Percentiles rank a stretch among this genome's conserved stretches.
phyloP scores from a whole-genome alignment of 208 protist genomes.

The Eutreptiella sp. region DNA sequence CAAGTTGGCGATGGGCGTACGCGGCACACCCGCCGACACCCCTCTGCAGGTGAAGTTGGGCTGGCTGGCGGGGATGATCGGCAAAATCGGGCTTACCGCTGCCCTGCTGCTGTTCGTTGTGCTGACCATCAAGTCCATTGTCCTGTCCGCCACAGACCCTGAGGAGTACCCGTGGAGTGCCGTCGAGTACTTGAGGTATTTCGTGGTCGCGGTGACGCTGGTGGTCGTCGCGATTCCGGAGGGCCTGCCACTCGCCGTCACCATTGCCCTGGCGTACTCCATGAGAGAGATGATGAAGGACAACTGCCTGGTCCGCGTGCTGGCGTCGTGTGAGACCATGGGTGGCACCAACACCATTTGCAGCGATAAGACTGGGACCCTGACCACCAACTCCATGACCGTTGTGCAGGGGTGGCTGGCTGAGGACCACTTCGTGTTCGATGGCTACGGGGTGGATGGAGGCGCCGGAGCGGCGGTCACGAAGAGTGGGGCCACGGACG shows the following conservation, averaged over 20 bases:
- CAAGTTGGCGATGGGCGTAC: constrained; percentile 68
- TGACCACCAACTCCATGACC: constrained; percentile 95
- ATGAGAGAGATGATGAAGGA: constrained; percentile 97
- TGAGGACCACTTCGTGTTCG: constrained; percentile 48
- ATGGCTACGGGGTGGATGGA: constrained; percentile 45
- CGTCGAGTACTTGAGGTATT: constrained; percentile 69
- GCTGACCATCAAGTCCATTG: constrained; percentile 45
- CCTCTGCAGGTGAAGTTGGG: constrained; percentile 87
- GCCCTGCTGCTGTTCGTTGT: constrained; percentile 61
- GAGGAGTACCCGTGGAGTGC: constrained; percentile 30
- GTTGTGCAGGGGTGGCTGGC: constrained; percentile 76
- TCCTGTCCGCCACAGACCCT: constrained; percentile 38
- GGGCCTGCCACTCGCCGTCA: constrained; percentile 91
- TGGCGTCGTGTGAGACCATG: constrained; percentile 96
- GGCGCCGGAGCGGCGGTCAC: constrained; percentile 35
- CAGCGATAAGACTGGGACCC: constrained; percentile 97
- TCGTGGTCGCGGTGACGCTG: constrained; percentile 87
- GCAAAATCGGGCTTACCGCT: constrained; percentile 64
- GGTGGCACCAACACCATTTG: constrained; percentile 92
- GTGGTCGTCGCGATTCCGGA: constrained; percentile 96
- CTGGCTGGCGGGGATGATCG: constrained; percentile 74
- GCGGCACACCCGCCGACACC: constrained; percentile 50
- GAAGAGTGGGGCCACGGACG: not conserved
- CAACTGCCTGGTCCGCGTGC: constrained; percentile 94
- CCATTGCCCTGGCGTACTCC: constrained; percentile 95